Conservation (phyloP, 2,329 filamentous ascomycete species). For the Sporothrix pseudoabietina region DNA sequence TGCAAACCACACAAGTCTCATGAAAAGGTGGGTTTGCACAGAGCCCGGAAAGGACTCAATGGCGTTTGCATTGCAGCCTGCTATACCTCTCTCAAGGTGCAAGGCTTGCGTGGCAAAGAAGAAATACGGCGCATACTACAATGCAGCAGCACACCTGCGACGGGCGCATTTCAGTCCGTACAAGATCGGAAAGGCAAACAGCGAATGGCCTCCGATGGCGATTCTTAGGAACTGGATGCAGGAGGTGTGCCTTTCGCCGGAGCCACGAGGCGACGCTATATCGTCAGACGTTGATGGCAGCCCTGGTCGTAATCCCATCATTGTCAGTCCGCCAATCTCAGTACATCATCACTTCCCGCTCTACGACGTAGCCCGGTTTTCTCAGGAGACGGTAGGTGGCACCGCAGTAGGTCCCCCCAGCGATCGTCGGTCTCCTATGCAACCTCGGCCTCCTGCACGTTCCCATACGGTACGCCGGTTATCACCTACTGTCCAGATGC, state of each 20-base stretch:
- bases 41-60: conserved; percentile 51
- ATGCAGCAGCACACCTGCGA: conserved; percentile 86
- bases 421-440: neutral
- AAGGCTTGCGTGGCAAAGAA: conserved; percentile 79
- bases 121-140: conserved; percentile 89
- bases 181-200: conserved; percentile 57
- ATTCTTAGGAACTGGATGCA: conserved; percentile 64
- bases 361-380: conserved; percentile 20
- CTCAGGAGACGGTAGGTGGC: neutral
- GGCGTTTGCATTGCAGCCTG: conserved; percentile 48
- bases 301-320: conserved; percentile 38
- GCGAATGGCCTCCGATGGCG: conserved; percentile 59
- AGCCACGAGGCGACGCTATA: conserved; percentile 50
- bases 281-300: conserved; percentile 58
- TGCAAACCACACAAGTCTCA: conserved; percentile 62
- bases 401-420: neutral
- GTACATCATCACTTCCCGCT: conserved; percentile 33
- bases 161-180: conserved; percentile 81
- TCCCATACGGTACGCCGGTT: neutral
- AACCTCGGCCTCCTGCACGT: neutral
- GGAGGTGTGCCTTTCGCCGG: conserved; percentile 56
- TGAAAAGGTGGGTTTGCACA: conserved; percentile 62
- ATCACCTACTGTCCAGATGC: neutral
- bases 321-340: neutral
- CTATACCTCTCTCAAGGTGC: conserved; percentile 65